Conservation (phyloP, 805 yeast genomes). For the Lipomyces yamadae region DNA sequence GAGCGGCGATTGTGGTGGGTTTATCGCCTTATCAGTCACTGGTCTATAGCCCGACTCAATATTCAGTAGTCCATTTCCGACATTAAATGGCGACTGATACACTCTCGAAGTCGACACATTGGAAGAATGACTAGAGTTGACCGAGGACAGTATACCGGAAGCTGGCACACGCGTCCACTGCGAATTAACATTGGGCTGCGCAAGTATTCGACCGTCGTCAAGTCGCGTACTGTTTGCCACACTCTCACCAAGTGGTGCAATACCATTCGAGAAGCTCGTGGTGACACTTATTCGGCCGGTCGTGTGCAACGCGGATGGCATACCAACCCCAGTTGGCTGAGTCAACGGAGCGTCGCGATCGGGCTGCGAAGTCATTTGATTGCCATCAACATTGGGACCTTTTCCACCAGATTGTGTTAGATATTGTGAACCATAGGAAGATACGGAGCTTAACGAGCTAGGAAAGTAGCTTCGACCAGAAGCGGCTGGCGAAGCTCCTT, state of each 20-base stretch:
- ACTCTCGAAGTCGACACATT: not conserved
- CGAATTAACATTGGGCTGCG: not conserved
- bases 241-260: not conserved
- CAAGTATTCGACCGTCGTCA: not conserved
- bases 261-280: not conserved
- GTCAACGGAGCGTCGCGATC: not conserved
- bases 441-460: not conserved
- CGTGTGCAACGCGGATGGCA: not conserved
- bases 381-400: not conserved
- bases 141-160: not conserved
- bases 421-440: slow-evolving; percentile 1
- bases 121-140: not conserved
- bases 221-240: not conserved
- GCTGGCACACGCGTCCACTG: not conserved
- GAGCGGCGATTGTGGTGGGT: not conserved
- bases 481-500: not conserved
- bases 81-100: not conserved
- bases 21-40: not conserved
- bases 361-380: not conserved
- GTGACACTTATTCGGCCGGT: not conserved
- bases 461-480: slow-evolving; percentile 2
- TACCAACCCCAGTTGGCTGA: not conserved
- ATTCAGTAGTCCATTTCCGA: not conserved
- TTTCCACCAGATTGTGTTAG: not conserved
- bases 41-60: not conserved